These are phyloP conservation scores for Hemisphaericaspora nanyangensis DNA, from an alignment of 805 yeast genomes.

Conservation along the genomic window DNA sequence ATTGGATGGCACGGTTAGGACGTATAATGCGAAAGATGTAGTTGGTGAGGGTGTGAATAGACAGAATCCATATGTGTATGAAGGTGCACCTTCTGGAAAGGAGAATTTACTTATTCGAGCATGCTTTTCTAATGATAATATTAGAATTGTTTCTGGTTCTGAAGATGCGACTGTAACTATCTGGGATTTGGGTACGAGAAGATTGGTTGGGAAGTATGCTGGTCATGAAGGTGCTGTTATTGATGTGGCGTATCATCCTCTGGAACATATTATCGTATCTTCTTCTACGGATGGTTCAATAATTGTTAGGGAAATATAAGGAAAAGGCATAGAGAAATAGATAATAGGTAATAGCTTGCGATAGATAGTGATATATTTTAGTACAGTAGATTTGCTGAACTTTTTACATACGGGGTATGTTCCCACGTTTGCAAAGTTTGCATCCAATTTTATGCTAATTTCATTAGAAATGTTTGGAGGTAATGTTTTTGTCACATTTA, in stretches of 20 bases:
- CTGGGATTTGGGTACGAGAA: constrained; percentile 58
- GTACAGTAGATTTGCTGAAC: too few relatives aligned
- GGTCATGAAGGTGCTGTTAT: constrained; percentile 65
- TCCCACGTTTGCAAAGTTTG: too few relatives aligned
- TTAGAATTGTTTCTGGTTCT: constrained; percentile 53
- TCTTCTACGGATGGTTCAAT: constrained; percentile 56
- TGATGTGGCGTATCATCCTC: constrained; percentile 55
- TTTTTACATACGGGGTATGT: too few relatives aligned
- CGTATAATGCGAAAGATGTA: constrained; percentile 50
- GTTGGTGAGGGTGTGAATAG: constrained; percentile 39
- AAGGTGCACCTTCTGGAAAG: constrained; percentile 53
- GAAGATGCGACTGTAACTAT: constrained; percentile 53
- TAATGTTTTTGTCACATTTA: too few relatives aligned
- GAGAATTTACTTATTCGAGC: constrained; percentile 53
- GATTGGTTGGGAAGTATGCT: constrained; percentile 42
- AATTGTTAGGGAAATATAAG: constrained; percentile 41
- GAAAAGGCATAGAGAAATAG: too few relatives aligned
- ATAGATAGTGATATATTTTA: too few relatives aligned
- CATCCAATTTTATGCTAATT: too few relatives aligned
- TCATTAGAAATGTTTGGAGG: too few relatives aligned
- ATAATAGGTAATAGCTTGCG: too few relatives aligned
- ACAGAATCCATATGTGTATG: constrained; percentile 44
- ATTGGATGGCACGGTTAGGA: constrained; percentile 52
- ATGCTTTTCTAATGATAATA: constrained; percentile 39
- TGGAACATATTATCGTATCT: constrained; percentile 37